phyloP scores from a whole-genome alignment of 2,329 filamentous ascomycete species.

The Thermothelomyces thermophilus region DNA sequence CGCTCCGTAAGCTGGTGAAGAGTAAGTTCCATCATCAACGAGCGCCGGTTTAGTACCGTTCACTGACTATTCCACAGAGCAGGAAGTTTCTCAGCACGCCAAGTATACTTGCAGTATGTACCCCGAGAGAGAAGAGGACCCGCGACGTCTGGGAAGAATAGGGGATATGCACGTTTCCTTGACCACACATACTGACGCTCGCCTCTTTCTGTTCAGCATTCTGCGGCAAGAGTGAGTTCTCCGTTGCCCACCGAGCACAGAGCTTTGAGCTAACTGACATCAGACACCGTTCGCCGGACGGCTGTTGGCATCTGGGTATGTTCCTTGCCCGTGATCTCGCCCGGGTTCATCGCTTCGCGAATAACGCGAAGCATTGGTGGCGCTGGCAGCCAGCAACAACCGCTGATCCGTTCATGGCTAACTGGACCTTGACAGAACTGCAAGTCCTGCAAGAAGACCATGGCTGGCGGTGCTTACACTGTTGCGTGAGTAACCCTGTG shows the following conservation, averaged over 20 bases:
- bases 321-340: too few species aligned
- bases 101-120: slow-evolving; percentile 69
- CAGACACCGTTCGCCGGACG: slow-evolving; percentile 77
- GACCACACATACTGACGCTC: slow-evolving; percentile 10
- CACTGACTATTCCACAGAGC: slow-evolving; percentile 45
- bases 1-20: slow-evolving; percentile 98
- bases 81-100: slow-evolving; percentile 98
- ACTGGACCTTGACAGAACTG: slow-evolving; percentile 71
- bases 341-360: not conserved
- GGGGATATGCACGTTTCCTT: not conserved
- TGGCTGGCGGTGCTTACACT: slow-evolving; percentile 89
- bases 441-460: slow-evolving; percentile 88
- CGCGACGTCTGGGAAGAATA: not conserved
- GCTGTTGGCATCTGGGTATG: slow-evolving; percentile 62
- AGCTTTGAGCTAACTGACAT: not conserved
- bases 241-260: not conserved
- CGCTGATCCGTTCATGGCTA: slow-evolving; percentile 1
- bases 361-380: not conserved
- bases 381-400: not conserved
- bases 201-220: slow-evolving; percentile 52
- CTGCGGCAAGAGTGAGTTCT: slow-evolving; percentile 68
- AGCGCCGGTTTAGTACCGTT: not conserved
- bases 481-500: slow-evolving; percentile 72
- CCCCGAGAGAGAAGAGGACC: not conserved
- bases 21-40: slow-evolving; percentile 32